Evolutionary conservation across 306 rosid species (phyloP).

Genomic region (Adenanthera pavonina): DNA sequence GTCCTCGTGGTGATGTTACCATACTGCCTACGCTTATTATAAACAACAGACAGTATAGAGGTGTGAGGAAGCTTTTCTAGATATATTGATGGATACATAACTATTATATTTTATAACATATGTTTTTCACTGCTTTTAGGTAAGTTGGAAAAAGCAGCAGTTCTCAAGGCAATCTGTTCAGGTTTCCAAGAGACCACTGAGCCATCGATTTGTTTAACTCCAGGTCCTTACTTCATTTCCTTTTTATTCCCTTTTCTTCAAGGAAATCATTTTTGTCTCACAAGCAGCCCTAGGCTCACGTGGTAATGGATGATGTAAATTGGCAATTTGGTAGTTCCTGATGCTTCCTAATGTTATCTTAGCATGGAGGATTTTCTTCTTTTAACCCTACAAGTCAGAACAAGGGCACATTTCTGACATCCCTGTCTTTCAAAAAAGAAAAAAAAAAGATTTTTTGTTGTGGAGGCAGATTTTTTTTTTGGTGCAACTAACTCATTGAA

Average conservation of each 20-base stretch:
- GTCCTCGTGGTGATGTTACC: constrained; percentile 94
- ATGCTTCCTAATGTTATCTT: constrained; percentile 6
- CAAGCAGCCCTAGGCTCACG: neutral
- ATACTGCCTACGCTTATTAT: constrained; percentile 94
- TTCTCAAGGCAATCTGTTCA: constrained; percentile 91
- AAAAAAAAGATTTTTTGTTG: neutral
- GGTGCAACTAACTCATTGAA: constrained; percentile 20
- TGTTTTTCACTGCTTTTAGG: constrained; percentile 54
- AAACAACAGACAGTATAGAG: constrained; percentile 92
- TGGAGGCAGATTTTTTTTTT: neutral
- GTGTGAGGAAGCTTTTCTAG: constrained; percentile 43
- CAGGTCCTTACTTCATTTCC: constrained; percentile 54
- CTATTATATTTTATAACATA: constrained; percentile 14
- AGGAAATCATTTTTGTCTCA: neutral
- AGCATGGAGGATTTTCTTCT: neutral
- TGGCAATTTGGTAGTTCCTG: neutral
- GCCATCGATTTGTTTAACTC: constrained; percentile 84
- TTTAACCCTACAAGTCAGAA: neutral
- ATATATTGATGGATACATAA: neutral
- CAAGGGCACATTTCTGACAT: neutral
- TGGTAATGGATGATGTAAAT: neutral
- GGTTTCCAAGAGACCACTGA: constrained; percentile 93
- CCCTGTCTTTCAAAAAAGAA: neutral
- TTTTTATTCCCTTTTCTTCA: neutral
- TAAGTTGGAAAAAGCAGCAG: constrained; percentile 80